Evolutionary conservation across 2,329 filamentous ascomycete species (phyloP), one percentile per base, ranked within the genome.

Genomic region (Fusarium succisae): DNA sequence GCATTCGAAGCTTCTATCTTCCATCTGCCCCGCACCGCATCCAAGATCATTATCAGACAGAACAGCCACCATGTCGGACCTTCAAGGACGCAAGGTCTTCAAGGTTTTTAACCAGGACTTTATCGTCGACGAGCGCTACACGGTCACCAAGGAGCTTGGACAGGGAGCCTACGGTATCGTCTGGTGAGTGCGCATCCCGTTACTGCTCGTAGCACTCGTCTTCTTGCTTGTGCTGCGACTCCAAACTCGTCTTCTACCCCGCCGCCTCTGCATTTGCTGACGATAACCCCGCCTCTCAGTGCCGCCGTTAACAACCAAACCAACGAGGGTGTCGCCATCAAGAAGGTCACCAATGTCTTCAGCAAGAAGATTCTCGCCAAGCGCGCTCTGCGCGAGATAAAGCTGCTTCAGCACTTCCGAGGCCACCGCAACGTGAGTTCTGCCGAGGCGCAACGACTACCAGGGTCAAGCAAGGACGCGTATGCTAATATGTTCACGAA

Each of bases 51-150:
- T 17, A 63, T 59, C 57, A 50, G 63, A 58, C 57, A 53, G 63
- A 61, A 63, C 57, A 50, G 64, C 50, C 72, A 74, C 67, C 77
- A 84, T 85, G 84, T 77, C 80, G 66, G 83, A 85, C 67, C 81
- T 85, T 50, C 80, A 85, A 76, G 82, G 84, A 81, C 92, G 95
- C 85, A 98, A 98, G 89, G 91, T 96, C 84, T 98, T 98, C 90
- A 98, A 97, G 91, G 95, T 99, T 83, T 99, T 99, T 87, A 98
- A 98, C 88, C 96, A 99, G 82, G 96, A 99, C 87, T 99, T 99
- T 82, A 92, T 98, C 79, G 96, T 98, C 81, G 96, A 98, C 83
- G 96, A 98, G 85, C 92, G 96, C 80, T 99, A 99, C 87, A 98
- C 94, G 76, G 96, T 99, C 76, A 98, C 96, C 76, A 99, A 99